phyloP scores from a whole-genome alignment of 352 stramenopile genomes.

The Plasmopara halstedii region DNA sequence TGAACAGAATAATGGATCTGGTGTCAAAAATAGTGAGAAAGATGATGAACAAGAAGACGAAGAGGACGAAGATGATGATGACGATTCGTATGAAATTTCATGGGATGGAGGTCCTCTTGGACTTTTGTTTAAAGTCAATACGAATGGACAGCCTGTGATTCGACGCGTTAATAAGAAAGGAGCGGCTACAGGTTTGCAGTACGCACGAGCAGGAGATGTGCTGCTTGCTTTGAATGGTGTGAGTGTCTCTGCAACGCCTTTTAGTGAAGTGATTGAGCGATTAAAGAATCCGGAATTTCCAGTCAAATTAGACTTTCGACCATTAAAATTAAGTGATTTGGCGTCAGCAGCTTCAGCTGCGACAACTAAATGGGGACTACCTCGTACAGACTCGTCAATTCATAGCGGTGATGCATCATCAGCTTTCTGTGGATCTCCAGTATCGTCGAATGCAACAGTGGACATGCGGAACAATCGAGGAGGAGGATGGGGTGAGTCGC shows the following conservation, averaged over 20 bases:
- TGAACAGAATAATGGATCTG: conserved; percentile 5
- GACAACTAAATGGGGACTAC: conserved; percentile 15
- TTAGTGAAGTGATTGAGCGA: conserved; percentile 58
- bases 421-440: conserved; percentile 22
- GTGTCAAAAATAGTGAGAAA: background rate
- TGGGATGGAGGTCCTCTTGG: conserved; percentile 62
- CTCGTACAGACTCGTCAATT: conserved; percentile 22
- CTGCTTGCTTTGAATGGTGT: conserved; percentile 59
- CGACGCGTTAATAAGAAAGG: conserved; percentile 71
- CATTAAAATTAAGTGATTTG: conserved; percentile 40
- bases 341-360: conserved; percentile 11
- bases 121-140: conserved; percentile 62
- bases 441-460: conserved; percentile 22
- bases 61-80: conserved; percentile 52
- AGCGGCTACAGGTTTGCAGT: conserved; percentile 44
- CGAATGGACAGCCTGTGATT: conserved; percentile 48
- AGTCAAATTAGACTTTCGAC: conserved; percentile 59
- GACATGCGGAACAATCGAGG: conserved; percentile 22
- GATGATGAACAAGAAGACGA: conserved; percentile 34
- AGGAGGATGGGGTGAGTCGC: conserved; percentile 11
- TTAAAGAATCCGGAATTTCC: conserved; percentile 57
- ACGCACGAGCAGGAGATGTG: conserved; percentile 66
- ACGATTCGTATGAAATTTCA: conserved; percentile 62
- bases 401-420: conserved; percentile 26
- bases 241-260: conserved; percentile 38